Base-by-base conservation (phyloP, 352 stramenopile species). In the Globisporangium polare region DNA sequence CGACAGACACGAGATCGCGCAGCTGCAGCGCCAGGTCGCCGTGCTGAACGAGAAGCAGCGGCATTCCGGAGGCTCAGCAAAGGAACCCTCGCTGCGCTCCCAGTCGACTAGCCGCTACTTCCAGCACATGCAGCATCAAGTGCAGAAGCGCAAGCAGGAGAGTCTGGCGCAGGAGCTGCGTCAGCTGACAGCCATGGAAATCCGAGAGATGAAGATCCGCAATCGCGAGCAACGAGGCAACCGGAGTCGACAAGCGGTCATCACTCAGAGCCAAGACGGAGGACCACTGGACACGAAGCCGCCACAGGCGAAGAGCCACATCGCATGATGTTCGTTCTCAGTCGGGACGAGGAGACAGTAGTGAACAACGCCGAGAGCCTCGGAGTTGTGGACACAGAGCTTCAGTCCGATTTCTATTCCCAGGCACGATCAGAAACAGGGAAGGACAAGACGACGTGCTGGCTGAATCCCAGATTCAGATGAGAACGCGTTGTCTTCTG, bases 141-240 rank as follows among this genome's bases (percentile, higher is more conserved):
- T 53, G 12, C 72, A 75, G 27, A 68, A 67, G 47, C 66, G 45
- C n/a, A 75, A 80, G 52, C 72, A 80, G 24, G 51, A 68, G 8
- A 65, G 69, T 24, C 53, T 80, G 47, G 72, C 70, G 0, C 60
- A 74, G 15, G 72, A 80, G 26, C 58, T 80, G 6, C 68, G 63
- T 1, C 72, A 80, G 45, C 31, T 80, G 15, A 60, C 72, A 5
- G 61, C 67, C 24, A 53, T 80, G 63, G 72, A 80, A 33, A 68
- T 73, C 17, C 66, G 66, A 3, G 72, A 80, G 49, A 73, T 80
- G 62, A 58, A 65, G 20, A n/a, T 18, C 1, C 67, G 62, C 8
- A 67, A 54, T n/a, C 60, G 53, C 43, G 60, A 61, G 42, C 52
- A 66, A 10, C 24, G 60, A 10, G 52, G 29, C 6, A 54, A 7